Base-by-base conservation (phyloP, 495 filamentous ascomycete species). In the Talaromyces wortmannii region DNA sequence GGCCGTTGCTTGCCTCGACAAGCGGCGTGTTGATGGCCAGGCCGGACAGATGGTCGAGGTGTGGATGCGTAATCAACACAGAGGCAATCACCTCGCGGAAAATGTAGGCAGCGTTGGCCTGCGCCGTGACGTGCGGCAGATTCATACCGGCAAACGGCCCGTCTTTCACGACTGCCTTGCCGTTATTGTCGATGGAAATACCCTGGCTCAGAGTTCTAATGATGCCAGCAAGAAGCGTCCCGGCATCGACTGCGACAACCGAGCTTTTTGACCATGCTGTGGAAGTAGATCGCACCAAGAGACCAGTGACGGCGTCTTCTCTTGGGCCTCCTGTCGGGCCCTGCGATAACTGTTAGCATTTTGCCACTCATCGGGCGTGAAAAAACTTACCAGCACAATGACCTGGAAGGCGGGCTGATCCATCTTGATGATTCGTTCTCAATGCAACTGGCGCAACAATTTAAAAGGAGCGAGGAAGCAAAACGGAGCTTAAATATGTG, bases 21-120 rank as follows among this genome's bases (percentile, higher is more conserved):
- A 86, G 82, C 23, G 92, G 91, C 1, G 92, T 95, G 68, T 96
- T 97, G 62, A 97, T 88, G 18, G 90, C 89, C 57, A 97, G 86
- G 23, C 89, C 94, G 29, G 88, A 83, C 16, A 98, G 80, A 67
- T 98, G 94, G 61, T 98, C 94, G 3, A 98, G 77, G 71, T 98
- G 94, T 3, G 92, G 84, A 68, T 98, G 92, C 0, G 92, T 97
- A 56, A 98, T 90, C 30, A 97, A 78, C 59, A 90, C 91, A 0
- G 91, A 86, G 18, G 90, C 90, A 42, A 98, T 83, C 31, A 96
- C 76, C 50, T 86, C 80, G 47, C 84, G 79, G 33, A 90, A 82
- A 31, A 97, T 75, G 62, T 95, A 77, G 5, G 83, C 79, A 7
- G 89, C 95, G 67, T 96, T 97, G 45, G 87, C 86, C 15, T 82